Percentiles rank a stretch among this genome's conserved stretches.
These are phyloP conservation scores for Tulasnella calospora DNA, from an alignment of 768 basidiomycete species.

Conservation along the genomic window DNA sequence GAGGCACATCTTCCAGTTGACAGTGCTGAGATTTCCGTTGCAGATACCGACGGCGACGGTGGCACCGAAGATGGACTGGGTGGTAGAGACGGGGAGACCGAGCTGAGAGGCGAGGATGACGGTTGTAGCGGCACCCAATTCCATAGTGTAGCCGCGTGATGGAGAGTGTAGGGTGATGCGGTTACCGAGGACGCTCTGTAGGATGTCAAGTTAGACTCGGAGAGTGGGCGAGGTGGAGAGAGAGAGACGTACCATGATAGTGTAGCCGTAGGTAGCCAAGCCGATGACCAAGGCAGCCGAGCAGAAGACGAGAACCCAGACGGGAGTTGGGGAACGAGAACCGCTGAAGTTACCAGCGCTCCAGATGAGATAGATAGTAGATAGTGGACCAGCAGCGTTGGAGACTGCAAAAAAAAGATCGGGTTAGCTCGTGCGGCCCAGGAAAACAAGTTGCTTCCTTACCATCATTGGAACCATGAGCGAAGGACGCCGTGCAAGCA, in stretches of 20 bases:
- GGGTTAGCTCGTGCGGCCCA: neutral
- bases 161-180: slow-evolving; percentile 42
- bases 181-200: slow-evolving; percentile 30
- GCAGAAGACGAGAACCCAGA: slow-evolving; percentile 41
- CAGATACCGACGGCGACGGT: slow-evolving; percentile 39
- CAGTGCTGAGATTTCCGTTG: slow-evolving; percentile 34
- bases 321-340: slow-evolving; percentile 35
- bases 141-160: slow-evolving; percentile 44
- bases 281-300: slow-evolving; percentile 34
- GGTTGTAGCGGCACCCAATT: slow-evolving; percentile 42
- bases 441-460: slow-evolving; percentile 34
- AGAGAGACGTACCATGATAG: neutral
- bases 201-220: slow-evolving; percentile 25
- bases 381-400: slow-evolving; percentile 26
- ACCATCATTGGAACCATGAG: slow-evolving; percentile 44
- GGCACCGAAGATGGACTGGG: slow-evolving; percentile 39
- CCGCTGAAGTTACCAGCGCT: slow-evolving; percentile 31
- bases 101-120: slow-evolving; percentile 43
- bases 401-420: slow-evolving; percentile 26
- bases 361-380: slow-evolving; percentile 37
- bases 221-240: neutral
- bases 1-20: slow-evolving; percentile 37
- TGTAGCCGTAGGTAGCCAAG: slow-evolving; percentile 31
- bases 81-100: slow-evolving; percentile 38
- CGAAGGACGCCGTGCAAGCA: slow-evolving; percentile 42